Evolutionary conservation across 1,284 basidiomycete species (phyloP).

Genomic region (Tilletia walkeri): DNA sequence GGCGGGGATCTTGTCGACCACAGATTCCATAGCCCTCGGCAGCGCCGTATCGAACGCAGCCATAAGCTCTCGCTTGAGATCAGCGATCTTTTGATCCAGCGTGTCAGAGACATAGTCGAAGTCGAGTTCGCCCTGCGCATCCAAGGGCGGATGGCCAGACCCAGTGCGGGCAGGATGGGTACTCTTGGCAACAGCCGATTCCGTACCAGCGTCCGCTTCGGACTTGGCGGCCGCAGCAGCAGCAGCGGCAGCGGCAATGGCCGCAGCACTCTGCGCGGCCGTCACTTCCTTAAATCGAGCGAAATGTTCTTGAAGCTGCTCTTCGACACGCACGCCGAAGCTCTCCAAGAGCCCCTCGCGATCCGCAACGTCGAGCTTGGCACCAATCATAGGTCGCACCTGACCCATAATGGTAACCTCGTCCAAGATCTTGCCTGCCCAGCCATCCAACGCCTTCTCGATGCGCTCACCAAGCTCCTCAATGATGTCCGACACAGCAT

Average conservation of each 20-base stretch:
- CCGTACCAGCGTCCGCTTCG: not conserved
- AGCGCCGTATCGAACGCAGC: conserved; percentile 24
- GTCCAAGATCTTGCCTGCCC: conserved; percentile 49
- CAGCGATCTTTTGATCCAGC: conserved; percentile 35
- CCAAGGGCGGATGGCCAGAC: conserved; percentile 24
- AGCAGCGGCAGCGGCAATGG: not conserved
- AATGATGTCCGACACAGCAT: conserved; percentile 38
- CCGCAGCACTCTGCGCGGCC: conserved; percentile 11
- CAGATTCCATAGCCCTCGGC: conserved; percentile 18
- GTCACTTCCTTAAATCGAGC: conserved; percentile 17
- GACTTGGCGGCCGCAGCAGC: not conserved
- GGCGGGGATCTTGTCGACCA: conserved; percentile 24
- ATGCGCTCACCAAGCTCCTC: conserved; percentile 45
- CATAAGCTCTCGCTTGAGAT: conserved; percentile 34
- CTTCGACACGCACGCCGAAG: conserved; percentile 19
- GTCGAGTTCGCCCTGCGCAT: conserved; percentile 38
- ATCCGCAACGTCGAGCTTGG: conserved; percentile 18
- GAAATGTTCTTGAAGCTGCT: conserved; percentile 17
- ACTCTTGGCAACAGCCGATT: not conserved
- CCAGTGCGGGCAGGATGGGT: conserved; percentile 20
- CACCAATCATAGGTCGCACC: conserved; percentile 30
- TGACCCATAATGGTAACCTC: conserved; percentile 51
- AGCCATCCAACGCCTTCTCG: conserved; percentile 43
- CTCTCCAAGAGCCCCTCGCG: conserved; percentile 20
- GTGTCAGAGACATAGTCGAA: conserved; percentile 46